A percentile compares a stretch with the other conserved stretches of the same genome.
phyloP scores from a whole-genome alignment of 1,284 basidiomycete species.

The Rhodotorula sp. region DNA sequence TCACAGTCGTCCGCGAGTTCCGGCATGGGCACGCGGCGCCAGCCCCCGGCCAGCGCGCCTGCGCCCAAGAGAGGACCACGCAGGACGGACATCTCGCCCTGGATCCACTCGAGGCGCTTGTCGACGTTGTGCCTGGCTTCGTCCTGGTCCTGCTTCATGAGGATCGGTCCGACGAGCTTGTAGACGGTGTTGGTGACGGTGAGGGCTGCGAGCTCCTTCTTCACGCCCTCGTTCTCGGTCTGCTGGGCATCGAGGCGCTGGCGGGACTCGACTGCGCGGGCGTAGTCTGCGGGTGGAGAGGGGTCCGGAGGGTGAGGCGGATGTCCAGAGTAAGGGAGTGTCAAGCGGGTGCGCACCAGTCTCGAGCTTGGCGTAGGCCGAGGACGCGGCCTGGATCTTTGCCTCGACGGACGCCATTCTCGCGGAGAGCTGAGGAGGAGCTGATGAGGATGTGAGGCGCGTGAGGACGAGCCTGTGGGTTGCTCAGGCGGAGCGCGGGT shows the following conservation, averaged over 20 bases:
- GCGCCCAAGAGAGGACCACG: not conserved
- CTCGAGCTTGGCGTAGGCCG: conserved; percentile 16
- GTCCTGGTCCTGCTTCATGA: conserved; percentile 82
- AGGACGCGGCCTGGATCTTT: conserved; percentile 14
- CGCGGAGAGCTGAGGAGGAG: not conserved
- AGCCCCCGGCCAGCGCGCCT: too few relatives aligned
- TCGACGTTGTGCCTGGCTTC: conserved; percentile 90
- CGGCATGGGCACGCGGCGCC: too few relatives aligned
- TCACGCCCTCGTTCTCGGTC: conserved; percentile 87
- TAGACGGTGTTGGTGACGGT: conserved; percentile 79
- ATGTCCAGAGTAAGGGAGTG: too few relatives aligned
- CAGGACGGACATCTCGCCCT: conserved; percentile 75
- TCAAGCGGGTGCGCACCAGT: not conserved
- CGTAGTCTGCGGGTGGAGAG: conserved; percentile 59
- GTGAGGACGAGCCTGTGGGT: not conserved
- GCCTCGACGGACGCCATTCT: conserved; percentile 12
- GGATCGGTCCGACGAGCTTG: conserved; percentile 88
- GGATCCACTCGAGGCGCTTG: conserved; percentile 88
- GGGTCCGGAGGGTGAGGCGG: not conserved
- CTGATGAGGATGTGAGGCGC: not conserved
- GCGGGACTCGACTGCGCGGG: conserved; percentile 70
- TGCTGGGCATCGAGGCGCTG: conserved; percentile 84
- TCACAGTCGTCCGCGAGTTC: not conserved
- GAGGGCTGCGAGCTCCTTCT: conserved; percentile 84
- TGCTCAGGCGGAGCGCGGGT: too few relatives aligned